phyloP scores from a whole-genome alignment of 768 basidiomycete species.

The Russula sp. region DNA sequence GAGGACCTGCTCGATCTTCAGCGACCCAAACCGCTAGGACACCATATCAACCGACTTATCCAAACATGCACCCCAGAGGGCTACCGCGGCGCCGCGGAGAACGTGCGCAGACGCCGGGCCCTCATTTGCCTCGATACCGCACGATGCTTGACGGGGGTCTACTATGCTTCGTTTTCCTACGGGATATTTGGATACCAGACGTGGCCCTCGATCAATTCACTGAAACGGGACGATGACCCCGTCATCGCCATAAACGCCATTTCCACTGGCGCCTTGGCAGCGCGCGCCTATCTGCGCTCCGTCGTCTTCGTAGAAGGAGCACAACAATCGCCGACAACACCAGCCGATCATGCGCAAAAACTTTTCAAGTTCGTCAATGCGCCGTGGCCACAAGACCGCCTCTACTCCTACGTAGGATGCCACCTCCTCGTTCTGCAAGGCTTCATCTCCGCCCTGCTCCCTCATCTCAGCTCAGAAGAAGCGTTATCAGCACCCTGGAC shows the following conservation, averaged over 20 bases:
- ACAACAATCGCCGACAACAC: neutral
- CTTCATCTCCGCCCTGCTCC: constrained; percentile 1
- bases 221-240: constrained; percentile 13
- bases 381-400: neutral
- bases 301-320: no score
- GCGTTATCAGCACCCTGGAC: neutral
- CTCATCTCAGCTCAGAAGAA: neutral
- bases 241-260: constrained; percentile 10
- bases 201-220: constrained; percentile 11
- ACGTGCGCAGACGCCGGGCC: constrained; percentile 1
- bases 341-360: neutral
- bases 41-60: constrained; percentile 8
- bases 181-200: constrained; percentile 6
- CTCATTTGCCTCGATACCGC: constrained; percentile 5
- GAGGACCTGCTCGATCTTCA: neutral
- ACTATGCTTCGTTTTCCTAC: constrained; percentile 3
- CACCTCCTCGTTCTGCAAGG: constrained; percentile 10
- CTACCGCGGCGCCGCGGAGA: neutral
- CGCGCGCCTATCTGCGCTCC: constrained; percentile 6
- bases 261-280: constrained; percentile 2
- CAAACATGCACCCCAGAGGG: constrained; percentile 10
- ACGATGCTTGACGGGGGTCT: constrained; percentile 4
- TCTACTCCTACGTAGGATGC: constrained; percentile 3
- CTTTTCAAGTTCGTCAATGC: constrained; percentile 5
- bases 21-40: neutral